A percentile compares a stretch with the other conserved stretches of the same genome.
Conservation (phyloP, 176 grass and related monocot genomes). For the Metroxylon sagu region DNA sequence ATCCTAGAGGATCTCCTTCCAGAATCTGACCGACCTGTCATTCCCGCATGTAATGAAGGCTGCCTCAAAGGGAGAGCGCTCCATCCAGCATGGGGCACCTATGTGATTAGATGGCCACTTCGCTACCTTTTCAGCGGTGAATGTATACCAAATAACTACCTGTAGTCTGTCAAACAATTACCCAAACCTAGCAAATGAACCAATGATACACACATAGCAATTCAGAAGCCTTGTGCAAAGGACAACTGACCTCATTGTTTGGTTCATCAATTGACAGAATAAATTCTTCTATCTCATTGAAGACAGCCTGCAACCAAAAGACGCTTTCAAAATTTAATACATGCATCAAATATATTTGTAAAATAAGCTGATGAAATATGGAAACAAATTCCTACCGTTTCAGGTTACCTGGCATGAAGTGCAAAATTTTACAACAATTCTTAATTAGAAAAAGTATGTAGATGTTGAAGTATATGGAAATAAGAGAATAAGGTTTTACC, state of each 20-base stretch:
- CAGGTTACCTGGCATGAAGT: neutral
- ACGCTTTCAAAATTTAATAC: no score
- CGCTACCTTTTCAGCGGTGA: constrained; percentile 63
- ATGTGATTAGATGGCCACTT: constrained; percentile 69
- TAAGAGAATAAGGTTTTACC: constrained; percentile 7
- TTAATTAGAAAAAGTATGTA: neutral
- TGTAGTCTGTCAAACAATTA: constrained; percentile 18
- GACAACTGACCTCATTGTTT: constrained; percentile 56
- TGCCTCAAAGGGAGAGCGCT: constrained; percentile 63
- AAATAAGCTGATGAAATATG: no score
- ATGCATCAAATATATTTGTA: no score
- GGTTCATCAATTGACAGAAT: constrained; percentile 75
- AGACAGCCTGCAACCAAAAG: constrained; percentile 53
- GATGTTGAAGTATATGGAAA: neutral
- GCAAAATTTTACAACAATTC: neutral
- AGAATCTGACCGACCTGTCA: constrained; percentile 77
- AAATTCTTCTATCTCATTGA: constrained; percentile 77
- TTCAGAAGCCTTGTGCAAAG: neutral
- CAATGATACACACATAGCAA: neutral
- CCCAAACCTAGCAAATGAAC: neutral
- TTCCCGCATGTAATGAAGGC: constrained; percentile 70
- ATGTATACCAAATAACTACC: constrained; percentile 80
- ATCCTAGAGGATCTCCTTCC: constrained; percentile 51
- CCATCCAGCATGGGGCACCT: constrained; percentile 64
- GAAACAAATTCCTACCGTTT: no score